Base-by-base conservation (phyloP, 2,329 filamentous ascomycete genomes). In the Juglanconis oblonga region DNA sequence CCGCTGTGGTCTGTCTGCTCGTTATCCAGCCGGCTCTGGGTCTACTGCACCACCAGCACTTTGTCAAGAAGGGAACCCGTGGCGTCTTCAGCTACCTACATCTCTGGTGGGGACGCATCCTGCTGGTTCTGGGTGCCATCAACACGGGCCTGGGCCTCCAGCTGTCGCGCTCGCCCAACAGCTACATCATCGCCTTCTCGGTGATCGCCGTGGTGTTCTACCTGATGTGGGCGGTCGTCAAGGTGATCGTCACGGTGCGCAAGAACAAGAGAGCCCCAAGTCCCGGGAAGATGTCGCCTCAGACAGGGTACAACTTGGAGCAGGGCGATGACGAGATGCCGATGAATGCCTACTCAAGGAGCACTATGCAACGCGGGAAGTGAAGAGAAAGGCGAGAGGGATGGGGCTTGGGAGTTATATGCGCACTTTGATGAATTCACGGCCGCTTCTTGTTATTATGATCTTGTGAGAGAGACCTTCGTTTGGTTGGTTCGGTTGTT, bases 61-160 rank as follows among this genome's bases (percentile, higher is more conserved):
- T 77, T 70, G 65, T 77, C 58, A 77, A 77, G 67, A 70, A 79
- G 57, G 72, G 77, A 55, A 49, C 67, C 32, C 82, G 86, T 40
- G 80, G 80, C 6, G 14, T 75, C 45, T 68, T 87, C 62, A 85
- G 83, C 64, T 72, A 87, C 64, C 68, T 75, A 1, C 87, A 89
- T 68, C 81, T 87, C 65, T 88, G 84, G 84, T 86, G 80, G 66
- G 87, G 87, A 11, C 80, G 86, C 17, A 66, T 74, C 1, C 70
- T 88, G 48, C 82, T 89, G 64, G 58, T 82, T 17, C 68, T 88
- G 3, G 86, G 84, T 32, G 76, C 88, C 49, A 69, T 88, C 65
- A 89, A 89, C 66, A 87, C 86, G 58, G 87, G 86, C 0, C 71
- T 89, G 4, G 87, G 87, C 3, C 73, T 89, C 33, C 63, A 79